Percentiles rank a stretch among this genome's conserved stretches.
These are phyloP conservation scores for Desmodesmus armatus DNA, from an alignment of 139 green algal species.

Conservation along the genomic window DNA sequence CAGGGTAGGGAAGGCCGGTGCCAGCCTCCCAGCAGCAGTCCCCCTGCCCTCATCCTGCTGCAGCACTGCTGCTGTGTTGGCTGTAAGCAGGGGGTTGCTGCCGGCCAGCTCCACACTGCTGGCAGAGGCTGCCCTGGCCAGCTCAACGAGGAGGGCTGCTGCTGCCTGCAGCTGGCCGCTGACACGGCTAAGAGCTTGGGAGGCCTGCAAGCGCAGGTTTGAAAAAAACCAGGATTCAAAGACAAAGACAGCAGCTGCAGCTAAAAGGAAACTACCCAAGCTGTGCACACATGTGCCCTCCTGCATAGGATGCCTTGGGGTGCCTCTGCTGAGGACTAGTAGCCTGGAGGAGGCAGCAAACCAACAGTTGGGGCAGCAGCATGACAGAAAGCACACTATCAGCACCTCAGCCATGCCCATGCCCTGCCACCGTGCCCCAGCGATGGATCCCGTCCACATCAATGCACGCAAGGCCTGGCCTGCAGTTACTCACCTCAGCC, in stretches of 20 bases:
- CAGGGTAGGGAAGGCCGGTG: constrained; percentile 10
- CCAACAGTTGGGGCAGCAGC: background rate
- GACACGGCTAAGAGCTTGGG: too few species aligned
- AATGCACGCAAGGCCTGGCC: too few species aligned
- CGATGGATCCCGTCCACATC: too few species aligned
- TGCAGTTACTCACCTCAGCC: background rate
- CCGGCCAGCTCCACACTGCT: constrained; percentile 36
- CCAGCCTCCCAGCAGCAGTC: background rate
- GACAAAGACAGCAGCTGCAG: background rate
- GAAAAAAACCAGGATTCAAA: background rate
- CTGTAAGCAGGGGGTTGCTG: constrained; percentile 33
- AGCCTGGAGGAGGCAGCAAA: background rate
- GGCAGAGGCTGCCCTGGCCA: constrained; percentile 49
- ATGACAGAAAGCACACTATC: background rate
- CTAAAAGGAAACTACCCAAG: too few species aligned
- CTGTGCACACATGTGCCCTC: too few species aligned
- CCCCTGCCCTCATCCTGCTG: background rate
- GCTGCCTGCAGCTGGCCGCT: constrained; percentile 42
- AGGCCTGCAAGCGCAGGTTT: too few species aligned
- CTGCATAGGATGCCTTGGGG: too few species aligned
- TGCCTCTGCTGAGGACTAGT: too few species aligned
- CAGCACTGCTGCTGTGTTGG: constrained; percentile 46
- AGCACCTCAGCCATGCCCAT: too few species aligned
- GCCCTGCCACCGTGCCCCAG: too few species aligned
- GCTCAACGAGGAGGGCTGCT: constrained; percentile 58